These are phyloP conservation scores for Calonectria montana DNA, from an alignment of 2,329 filamentous ascomycete genomes.

Conservation along the genomic window DNA sequence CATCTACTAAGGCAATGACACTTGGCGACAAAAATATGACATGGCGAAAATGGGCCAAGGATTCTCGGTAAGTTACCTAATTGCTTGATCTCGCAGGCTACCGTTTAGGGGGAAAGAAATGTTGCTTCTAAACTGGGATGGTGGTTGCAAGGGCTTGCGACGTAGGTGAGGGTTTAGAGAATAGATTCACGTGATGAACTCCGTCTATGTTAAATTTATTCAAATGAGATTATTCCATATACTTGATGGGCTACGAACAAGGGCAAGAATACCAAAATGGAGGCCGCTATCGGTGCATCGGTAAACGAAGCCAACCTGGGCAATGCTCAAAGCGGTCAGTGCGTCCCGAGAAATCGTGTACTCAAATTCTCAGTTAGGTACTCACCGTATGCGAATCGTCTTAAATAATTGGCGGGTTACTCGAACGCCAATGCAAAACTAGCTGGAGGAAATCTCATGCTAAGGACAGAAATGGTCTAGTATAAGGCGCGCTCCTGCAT, in stretches of 20 bases:
- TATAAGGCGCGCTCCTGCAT: not conserved
- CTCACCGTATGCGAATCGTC: not conserved
- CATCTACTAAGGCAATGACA: not conserved
- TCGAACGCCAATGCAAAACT: not conserved
- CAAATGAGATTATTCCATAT: not conserved
- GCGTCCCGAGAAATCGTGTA: not conserved
- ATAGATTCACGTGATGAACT: not conserved
- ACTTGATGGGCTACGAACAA: not conserved
- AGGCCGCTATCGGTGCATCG: not conserved
- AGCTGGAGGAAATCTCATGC: not conserved
- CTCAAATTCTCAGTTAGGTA: not conserved
- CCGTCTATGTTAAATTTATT: not conserved
- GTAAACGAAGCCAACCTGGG: not conserved
- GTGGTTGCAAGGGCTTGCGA: not conserved
- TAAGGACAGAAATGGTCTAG: not conserved
- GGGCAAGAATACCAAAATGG: not conserved
- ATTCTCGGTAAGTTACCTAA: not conserved
- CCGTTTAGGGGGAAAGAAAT: not conserved
- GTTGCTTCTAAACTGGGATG: not conserved
- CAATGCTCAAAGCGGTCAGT: not conserved
- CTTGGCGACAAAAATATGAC: not conserved
- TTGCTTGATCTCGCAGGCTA: not conserved
- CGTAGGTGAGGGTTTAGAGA: not conserved
- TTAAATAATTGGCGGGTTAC: not conserved
- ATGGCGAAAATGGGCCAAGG: not conserved